phyloP scores from a whole-genome alignment of 768 basidiomycete species.

The Leccinum barrowsii region DNA sequence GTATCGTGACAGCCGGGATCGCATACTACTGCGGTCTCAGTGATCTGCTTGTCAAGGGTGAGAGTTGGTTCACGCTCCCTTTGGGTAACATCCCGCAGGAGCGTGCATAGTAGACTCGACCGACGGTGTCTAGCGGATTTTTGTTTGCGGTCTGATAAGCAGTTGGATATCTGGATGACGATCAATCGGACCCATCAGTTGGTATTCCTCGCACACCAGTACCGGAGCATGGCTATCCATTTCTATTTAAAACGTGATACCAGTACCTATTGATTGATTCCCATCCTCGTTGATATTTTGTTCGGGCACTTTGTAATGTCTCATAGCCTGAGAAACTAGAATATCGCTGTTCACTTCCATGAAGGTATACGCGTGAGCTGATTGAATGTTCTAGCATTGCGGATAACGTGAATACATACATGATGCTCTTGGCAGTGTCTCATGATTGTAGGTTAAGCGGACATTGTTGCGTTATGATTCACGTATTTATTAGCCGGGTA shows the following conservation, averaged over 20 bases:
- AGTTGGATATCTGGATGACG: background rate
- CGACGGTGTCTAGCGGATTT: background rate
- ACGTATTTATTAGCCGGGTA: background rate
- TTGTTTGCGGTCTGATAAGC: constrained; percentile 5
- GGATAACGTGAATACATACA: too few species aligned
- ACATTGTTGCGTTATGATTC: background rate
- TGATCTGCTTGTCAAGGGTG: constrained; percentile 37
- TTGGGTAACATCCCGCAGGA: constrained; percentile 28
- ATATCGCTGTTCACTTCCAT: background rate
- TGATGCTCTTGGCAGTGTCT: background rate
- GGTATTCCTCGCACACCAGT: background rate
- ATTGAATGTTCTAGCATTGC: background rate
- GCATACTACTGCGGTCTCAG: constrained; percentile 46
- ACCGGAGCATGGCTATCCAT: background rate
- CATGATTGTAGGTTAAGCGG: background rate
- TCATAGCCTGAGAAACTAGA: background rate
- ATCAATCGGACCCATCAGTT: background rate
- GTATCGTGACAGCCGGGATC: constrained; percentile 43
- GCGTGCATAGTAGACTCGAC: background rate
- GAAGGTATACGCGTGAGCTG: background rate
- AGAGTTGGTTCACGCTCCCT: constrained; percentile 41
- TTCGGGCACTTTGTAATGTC: constrained; percentile 3
- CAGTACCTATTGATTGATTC: background rate
- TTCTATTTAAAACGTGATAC: background rate
- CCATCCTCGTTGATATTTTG: background rate